These are phyloP conservation scores for Prunella vulgaris DNA, from an alignment of 257 asterid genomes.

Conservation along the genomic window DNA sequence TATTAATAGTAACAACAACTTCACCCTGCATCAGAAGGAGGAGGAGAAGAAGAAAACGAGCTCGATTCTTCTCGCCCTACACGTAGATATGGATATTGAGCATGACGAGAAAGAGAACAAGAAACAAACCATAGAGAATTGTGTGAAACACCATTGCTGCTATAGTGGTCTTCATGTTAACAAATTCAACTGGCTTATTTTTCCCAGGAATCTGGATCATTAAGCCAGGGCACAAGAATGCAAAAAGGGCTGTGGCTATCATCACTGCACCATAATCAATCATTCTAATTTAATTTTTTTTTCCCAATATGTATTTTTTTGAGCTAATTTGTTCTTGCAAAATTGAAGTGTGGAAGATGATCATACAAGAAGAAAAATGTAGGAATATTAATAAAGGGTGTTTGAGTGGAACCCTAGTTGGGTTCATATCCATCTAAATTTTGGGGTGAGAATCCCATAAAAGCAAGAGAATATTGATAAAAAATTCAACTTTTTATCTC, in stretches of 20 bases:
- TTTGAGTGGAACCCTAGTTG: conserved; percentile 4
- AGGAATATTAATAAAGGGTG: conserved; percentile 23
- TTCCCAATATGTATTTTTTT: not conserved
- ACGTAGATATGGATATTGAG: conserved; percentile 65
- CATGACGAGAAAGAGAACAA: conserved; percentile 57
- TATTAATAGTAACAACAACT: not conserved
- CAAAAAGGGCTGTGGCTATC: conserved; percentile 70
- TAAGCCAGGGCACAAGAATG: conserved; percentile 62
- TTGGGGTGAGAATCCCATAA: conserved; percentile 24
- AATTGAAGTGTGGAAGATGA: conserved; percentile 7
- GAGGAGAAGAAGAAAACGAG: not conserved
- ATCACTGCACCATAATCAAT: conserved; percentile 60
- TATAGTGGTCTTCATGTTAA: conserved; percentile 68
- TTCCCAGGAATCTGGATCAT: conserved; percentile 79
- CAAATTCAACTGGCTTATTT: conserved; percentile 52
- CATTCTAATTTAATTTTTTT: conserved; percentile 29
- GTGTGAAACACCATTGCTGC: conserved; percentile 59
- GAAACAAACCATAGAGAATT: conserved; percentile 65
- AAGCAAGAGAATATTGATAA: conserved; percentile 24
- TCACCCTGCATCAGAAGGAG: not conserved
- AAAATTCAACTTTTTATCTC: conserved; percentile 4
- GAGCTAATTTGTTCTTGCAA: conserved; percentile 3
- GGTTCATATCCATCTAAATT: not conserved
- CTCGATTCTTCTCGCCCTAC: conserved; percentile 8
- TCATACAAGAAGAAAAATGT: conserved; percentile 2